phyloP scores from a whole-genome alignment of 164 flowering plant species.

The Warburgia ugandensis region DNA sequence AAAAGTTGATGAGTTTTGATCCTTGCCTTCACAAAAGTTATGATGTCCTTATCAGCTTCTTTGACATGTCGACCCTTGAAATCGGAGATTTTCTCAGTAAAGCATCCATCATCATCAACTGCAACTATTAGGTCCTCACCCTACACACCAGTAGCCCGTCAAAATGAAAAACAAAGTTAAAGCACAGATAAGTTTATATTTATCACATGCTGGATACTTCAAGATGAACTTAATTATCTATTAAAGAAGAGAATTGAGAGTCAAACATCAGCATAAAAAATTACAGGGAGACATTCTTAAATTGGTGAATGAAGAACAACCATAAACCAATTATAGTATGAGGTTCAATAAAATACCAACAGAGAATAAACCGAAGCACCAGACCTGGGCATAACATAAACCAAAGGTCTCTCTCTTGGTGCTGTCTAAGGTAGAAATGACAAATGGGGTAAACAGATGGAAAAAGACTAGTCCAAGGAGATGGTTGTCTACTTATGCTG shows the following conservation, averaged over 20 bases:
- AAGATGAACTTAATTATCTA: neutral
- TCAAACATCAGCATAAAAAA: neutral
- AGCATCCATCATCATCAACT: slow-evolving; percentile 96
- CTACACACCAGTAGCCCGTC: slow-evolving; percentile 35
- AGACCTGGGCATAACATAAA: too few species aligned
- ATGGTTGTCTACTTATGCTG: too few species aligned
- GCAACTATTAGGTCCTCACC: slow-evolving; percentile 77
- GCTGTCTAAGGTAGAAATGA: too few species aligned
- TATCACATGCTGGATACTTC: neutral
- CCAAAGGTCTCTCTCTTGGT: too few species aligned
- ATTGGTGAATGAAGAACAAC: slow-evolving; percentile 3
- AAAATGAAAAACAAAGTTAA: neutral
- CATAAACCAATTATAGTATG: too few species aligned
- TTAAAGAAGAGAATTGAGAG: neutral
- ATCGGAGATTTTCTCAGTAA: slow-evolving; percentile 62
- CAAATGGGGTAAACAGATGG: too few species aligned
- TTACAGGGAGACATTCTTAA: neutral
- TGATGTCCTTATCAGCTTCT: slow-evolving; percentile 86
- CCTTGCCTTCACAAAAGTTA: slow-evolving; percentile 61
- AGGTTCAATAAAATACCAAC: too few species aligned
- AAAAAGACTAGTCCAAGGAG: too few species aligned
- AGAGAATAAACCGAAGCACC: too few species aligned
- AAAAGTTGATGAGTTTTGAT: too few species aligned
- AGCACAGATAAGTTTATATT: neutral
- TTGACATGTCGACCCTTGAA: slow-evolving; percentile 79